phyloP scores from a whole-genome alignment of 202 grass and related monocot genomes.

The Hordeum pubiflorum region DNA sequence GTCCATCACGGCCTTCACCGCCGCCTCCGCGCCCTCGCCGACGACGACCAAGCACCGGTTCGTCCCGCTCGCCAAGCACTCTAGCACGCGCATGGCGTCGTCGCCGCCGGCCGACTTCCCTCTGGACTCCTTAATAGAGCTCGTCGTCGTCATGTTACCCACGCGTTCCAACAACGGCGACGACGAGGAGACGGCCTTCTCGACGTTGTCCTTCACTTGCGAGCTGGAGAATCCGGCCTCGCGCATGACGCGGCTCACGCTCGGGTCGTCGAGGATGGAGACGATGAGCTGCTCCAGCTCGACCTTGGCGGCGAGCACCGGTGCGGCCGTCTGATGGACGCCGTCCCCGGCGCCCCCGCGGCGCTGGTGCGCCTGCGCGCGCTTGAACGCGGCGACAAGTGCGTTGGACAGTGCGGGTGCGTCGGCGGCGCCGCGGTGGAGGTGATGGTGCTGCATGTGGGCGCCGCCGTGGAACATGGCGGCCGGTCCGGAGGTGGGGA shows the following conservation, averaged over 20 bases:
- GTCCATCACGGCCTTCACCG: conserved; percentile 79
- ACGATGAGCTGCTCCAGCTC: conserved; percentile 82
- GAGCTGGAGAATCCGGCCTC: conserved; percentile 83
- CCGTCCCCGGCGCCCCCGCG: conserved; percentile 39
- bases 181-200: conserved; percentile 28
- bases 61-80: conserved; percentile 38
- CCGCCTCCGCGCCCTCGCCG: conserved; percentile 35
- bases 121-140: neutral
- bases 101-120: neutral
- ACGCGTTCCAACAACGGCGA: neutral
- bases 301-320: conserved; percentile 50
- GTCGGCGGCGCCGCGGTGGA: neutral
- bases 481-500: conserved; percentile 34
- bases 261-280: conserved; percentile 92
- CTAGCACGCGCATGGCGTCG: conserved; percentile 57
- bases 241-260: conserved; percentile 95
- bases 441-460: neutral
- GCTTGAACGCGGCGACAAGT: conserved; percentile 81
- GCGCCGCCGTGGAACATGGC: neutral
- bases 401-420: conserved; percentile 72
- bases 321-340: conserved; percentile 24
- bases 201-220: conserved; percentile 48
- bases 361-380: conserved; percentile 75
- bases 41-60: conserved; percentile 56
- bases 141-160: neutral